Base-by-base conservation (phyloP, 1,139 yeast genomes). In the Protomyces inouyei region DNA sequence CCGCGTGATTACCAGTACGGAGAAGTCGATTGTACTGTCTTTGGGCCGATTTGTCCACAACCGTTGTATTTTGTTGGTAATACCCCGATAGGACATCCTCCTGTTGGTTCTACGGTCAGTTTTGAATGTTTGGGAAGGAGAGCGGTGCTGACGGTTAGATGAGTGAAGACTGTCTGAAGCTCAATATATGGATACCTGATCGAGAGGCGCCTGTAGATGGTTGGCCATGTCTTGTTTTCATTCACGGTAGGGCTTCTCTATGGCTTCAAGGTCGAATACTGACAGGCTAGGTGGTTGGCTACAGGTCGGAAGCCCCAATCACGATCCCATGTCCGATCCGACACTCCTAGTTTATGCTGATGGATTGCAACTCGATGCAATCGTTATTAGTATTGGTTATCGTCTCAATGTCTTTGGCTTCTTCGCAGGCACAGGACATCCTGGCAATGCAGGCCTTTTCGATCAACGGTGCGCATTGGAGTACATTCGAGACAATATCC, bases 331-430 rank as follows among this genome's bases (percentile, higher is more conserved):
- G 36, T 72, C 70, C 45, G 76, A 75, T 64, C 73, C 73, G 10
- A 70, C 70, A 54, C 70, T 68, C 36, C 64, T 73, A 16, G 69
- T 70, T 32, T 68, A 69, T n/a, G 66, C 64, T 4, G 73, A 70
- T 6, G 71, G 71, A 46, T 71, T 74, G 46, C 64, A 68, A 0
- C 69, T 72, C 21, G 73, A 74, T 61, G 77, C 71, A 64, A 76
- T 78, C 54, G 70, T 78, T 3, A 80, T 78, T 2, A 68, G 75
- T 8, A 74, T 76, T 5, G 80, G 78, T 8, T 78, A 78, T 68
- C 69, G 81, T 60, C 71, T 78, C 55, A 77, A 78, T 64, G 71
- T 76, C 56, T 76, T 78, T 69, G 81, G 81, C 1, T 78, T 78
- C 68, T 68, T 78, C n/a, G 70, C 78, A 6, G 67, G 72, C 10